A percentile compares a stretch with the other conserved stretches of the same genome.
phyloP scores from a whole-genome alignment of 2,329 filamentous ascomycete genomes.

The Botrytis tulipae region DNA sequence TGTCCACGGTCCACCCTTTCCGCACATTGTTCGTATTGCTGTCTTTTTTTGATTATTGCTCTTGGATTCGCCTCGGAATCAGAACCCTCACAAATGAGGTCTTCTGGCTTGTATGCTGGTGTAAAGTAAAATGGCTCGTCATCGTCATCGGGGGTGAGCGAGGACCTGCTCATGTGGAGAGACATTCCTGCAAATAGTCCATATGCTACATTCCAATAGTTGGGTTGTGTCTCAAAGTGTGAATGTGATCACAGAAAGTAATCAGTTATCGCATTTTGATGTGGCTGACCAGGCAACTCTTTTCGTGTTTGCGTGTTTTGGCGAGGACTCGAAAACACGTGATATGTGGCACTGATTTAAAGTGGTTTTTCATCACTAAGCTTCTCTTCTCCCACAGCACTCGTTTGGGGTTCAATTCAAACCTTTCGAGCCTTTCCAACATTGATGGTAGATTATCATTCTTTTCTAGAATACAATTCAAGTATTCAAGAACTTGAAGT shows the following conservation, averaged over 20 bases:
- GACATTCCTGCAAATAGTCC: slow-evolving; percentile 18
- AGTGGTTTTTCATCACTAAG: background rate
- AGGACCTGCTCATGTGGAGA: slow-evolving; percentile 4
- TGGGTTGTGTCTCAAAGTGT: slow-evolving; percentile 4
- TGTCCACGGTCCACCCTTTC: slow-evolving; percentile 56
- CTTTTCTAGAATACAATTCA: background rate
- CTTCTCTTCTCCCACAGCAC: background rate
- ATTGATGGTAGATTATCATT: background rate
- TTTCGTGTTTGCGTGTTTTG: slow-evolving; percentile 12
- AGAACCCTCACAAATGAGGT: slow-evolving; percentile 55
- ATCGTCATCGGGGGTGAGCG: slow-evolving; percentile 19
- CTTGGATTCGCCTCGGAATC: slow-evolving; percentile 55
- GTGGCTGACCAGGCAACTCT: slow-evolving; percentile 20
- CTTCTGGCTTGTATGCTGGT: slow-evolving; percentile 43
- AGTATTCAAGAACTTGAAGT: background rate
- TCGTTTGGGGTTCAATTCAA: background rate
- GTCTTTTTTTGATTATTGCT: slow-evolving; percentile 49
- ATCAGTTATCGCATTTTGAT: slow-evolving; percentile 18
- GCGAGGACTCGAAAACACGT: slow-evolving; percentile 13
- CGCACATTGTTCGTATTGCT: slow-evolving; percentile 59
- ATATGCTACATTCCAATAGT: slow-evolving; percentile 17
- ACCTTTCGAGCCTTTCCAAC: background rate
- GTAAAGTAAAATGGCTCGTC: slow-evolving; percentile 50
- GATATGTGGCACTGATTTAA: background rate
- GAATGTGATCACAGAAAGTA: slow-evolving; percentile 10